Evolutionary conservation across 2,329 filamentous ascomycete genomes (phyloP), one percentile per base, ranked within the genome.

Genomic region (Cytospora piceae): DNA sequence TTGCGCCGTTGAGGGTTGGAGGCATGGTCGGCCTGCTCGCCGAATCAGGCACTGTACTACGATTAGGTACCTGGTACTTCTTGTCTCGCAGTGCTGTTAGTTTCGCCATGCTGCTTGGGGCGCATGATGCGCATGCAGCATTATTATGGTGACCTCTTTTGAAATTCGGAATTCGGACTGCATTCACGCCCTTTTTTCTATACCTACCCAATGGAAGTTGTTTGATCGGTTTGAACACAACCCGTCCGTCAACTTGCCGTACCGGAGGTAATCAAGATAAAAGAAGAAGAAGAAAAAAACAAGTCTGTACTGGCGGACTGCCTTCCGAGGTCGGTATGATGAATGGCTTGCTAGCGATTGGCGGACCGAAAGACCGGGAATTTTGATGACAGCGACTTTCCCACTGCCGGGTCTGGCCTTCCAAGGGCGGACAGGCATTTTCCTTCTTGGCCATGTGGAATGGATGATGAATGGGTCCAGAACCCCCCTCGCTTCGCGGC

Each of bases 311-410:
- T 49, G 7, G 42, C 42, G 42, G 24, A 63, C 37, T 42, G 53
- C 60, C 32, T 57, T 12, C 34, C 53, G 60, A 52, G 31, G 32
- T 55, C 39, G 24, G 42, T 46, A 49, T 58, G 57, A 64, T 55
- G 42, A 37, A 58, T 59, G 61, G 65, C 22, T 64, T 57, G 57
- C 61, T 61, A 64, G 65, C 65, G 61, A 67, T 67, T 67, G 65
- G 65, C 65, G 61, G 61, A 58, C 61, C 65, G 51, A 58, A 63
- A 59, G 57, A 52, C 64, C 65, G 65, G 65, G 61, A 56, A 63
- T 61, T 67, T 67, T 60, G 9, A 57, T 64, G 61, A 67, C 54
- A 64, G 57, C 52, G 53, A 60, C 57, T 67, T 53, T 55, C 65
- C 49, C 42, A 64, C 65, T 61, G 61, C 58, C 53, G 58, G 65